phyloP scores from a whole-genome alignment of 345 rosid genomes.

The Arabis alpina region DNA sequence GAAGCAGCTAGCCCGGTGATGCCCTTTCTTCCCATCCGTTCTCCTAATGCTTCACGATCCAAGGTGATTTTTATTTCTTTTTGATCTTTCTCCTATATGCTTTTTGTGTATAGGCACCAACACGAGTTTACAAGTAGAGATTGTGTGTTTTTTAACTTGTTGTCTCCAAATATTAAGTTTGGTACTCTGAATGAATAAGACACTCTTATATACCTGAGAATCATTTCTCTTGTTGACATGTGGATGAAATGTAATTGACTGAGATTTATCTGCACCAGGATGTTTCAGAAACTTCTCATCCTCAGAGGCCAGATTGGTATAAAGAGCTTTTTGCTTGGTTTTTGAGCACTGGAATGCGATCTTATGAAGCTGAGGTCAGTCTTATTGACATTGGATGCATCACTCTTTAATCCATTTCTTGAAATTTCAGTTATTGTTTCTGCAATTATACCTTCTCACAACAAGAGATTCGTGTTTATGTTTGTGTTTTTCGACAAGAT shows the following conservation, averaged over 20 bases:
- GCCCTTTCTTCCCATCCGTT: constrained; percentile 47
- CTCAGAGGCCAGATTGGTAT: constrained; percentile 76
- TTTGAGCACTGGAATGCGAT: constrained; percentile 49
- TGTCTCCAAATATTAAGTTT: neutral
- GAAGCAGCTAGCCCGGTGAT: constrained; percentile 40
- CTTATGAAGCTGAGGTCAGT: constrained; percentile 77
- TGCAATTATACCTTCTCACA: neutral
- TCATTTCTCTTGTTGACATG: constrained; percentile 5
- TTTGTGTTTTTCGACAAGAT: constrained; percentile 41
- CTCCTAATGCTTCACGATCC: constrained; percentile 34
- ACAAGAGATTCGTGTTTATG: neutral
- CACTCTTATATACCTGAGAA: constrained; percentile 1
- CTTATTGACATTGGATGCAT: constrained; percentile 1
- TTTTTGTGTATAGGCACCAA: neutral
- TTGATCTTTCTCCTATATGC: neutral
- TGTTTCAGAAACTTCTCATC: constrained; percentile 53
- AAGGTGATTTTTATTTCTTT: constrained; percentile 43
- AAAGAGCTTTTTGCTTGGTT: constrained; percentile 67
- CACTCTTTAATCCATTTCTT: constrained; percentile 7
- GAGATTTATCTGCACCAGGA: constrained; percentile 42
- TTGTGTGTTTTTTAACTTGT: neutral
- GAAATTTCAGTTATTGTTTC: neutral
- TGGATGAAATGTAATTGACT: neutral
- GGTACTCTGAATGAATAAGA: neutral
- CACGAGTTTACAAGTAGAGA: neutral